These are phyloP conservation scores for Acer yangbiense DNA, from an alignment of 345 rosid species.

Conservation along the genomic window DNA sequence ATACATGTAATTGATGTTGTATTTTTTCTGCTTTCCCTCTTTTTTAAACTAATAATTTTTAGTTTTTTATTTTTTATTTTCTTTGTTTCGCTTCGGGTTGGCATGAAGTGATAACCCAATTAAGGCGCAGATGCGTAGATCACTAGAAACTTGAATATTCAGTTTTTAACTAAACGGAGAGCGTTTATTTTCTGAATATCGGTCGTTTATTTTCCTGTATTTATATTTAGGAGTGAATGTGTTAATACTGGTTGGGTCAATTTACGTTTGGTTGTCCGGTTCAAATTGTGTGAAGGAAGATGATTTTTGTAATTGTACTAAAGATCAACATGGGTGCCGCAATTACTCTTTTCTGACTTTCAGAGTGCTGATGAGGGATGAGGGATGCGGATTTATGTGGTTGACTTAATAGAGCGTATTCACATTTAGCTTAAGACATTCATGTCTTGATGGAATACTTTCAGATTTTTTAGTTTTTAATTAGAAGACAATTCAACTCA, in stretches of 20 bases:
- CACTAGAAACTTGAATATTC: not conserved
- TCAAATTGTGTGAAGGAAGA: constrained; percentile 17
- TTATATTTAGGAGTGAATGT: constrained; percentile 14
- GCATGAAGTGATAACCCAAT: not conserved
- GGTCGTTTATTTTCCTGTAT: not conserved
- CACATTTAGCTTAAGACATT: not conserved
- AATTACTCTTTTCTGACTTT: constrained; percentile 27
- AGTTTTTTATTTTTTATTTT: not conserved
- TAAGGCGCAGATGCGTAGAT: not conserved
- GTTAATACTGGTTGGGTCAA: constrained; percentile 22
- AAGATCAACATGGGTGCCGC: constrained; percentile 31
- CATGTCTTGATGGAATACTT: not conserved
- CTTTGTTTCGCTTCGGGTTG: not conserved
- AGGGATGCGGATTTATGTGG: not conserved
- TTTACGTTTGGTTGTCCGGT: not conserved
- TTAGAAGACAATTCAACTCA: not conserved
- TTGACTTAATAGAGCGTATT: not conserved
- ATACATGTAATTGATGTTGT: not conserved
- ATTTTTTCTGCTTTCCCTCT: not conserved
- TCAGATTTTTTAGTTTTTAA: not conserved
- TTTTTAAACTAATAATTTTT: not conserved
- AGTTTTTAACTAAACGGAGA: constrained; percentile 1
- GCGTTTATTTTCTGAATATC: constrained; percentile 22
- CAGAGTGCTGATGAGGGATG: not conserved
- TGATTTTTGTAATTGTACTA: constrained; percentile 29